These are phyloP conservation scores for Limonium bicolor DNA, from an alignment of 148 eudicot genomes.

Conservation along the genomic window DNA sequence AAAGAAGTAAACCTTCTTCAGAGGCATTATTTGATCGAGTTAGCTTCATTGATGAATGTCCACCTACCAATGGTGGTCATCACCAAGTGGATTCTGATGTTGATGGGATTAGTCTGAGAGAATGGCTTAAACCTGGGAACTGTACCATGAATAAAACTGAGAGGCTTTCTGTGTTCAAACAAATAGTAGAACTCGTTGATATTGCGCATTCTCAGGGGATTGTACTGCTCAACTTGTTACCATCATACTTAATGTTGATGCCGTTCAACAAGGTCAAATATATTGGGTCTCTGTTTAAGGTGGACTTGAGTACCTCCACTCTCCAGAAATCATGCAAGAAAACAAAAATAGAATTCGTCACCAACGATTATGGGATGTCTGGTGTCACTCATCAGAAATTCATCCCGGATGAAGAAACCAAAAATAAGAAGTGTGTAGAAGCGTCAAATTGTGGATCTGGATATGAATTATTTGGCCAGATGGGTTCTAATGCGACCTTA, in stretches of 20 bases:
- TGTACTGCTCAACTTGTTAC: conserved; percentile 28
- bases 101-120: conserved; percentile 30
- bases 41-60: too few relatives aligned
- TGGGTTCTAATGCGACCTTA: conserved; percentile 1
- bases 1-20: conserved; percentile 1
- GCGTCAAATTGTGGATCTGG: conserved; percentile 3
- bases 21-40: background rate
- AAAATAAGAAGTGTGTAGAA: too few relatives aligned
- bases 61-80: too few relatives aligned
- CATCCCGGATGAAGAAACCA: too few relatives aligned
- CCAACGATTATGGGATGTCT: background rate
- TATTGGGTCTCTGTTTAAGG: conserved; percentile 19
- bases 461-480: conserved; percentile 1
- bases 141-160: conserved; percentile 22
- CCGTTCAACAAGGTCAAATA: conserved; percentile 25
- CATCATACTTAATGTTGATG: conserved; percentile 20
- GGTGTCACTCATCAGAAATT: conserved; percentile 22
- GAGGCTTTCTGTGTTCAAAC: conserved; percentile 25
- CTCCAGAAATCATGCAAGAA: conserved; percentile 13
- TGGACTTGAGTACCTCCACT: conserved; percentile 1
- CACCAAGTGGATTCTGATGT: conserved; percentile 3
- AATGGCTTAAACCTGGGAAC: conserved; percentile 29
- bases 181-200: conserved; percentile 35
- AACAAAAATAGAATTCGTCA: conserved; percentile 16
- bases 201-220: conserved; percentile 24